Evolutionary conservation across 352 stramenopile species (phyloP).

Genomic region (Globisporangium rhizosaccharum): DNA sequence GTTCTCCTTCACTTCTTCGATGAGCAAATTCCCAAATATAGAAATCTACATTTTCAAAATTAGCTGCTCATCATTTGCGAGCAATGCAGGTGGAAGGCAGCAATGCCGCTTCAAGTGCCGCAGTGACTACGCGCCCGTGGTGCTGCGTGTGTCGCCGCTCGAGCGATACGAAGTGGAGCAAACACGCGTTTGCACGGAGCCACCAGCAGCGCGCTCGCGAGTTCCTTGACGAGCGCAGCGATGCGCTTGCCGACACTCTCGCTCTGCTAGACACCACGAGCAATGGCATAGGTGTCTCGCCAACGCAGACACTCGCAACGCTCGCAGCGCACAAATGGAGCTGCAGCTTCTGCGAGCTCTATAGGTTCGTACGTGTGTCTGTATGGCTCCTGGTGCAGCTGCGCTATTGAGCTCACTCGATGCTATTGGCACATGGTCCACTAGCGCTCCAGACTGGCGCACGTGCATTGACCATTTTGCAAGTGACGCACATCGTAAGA

Average conservation of each 20-base stretch:
- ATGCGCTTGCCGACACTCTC: constrained; percentile 16
- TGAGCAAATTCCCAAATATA: too few species aligned
- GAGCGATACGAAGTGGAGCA: constrained; percentile 56
- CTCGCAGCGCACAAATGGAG: constrained; percentile 11
- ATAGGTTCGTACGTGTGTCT: constrained; percentile 11
- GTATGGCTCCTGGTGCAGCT: not conserved
- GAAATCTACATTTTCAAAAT: too few species aligned
- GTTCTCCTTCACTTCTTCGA: too few species aligned
- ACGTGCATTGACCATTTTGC: constrained; percentile 36
- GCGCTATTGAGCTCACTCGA: not conserved
- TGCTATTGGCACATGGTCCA: not conserved
- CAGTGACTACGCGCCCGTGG: not conserved
- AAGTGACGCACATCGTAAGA: constrained; percentile 23
- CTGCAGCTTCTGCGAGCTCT: constrained; percentile 43
- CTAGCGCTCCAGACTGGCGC: constrained; percentile 1
- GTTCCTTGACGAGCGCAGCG: constrained; percentile 31
- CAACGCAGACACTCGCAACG: not conserved
- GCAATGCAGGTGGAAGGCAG: too few species aligned
- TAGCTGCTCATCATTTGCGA: too few species aligned
- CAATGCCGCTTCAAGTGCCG: too few species aligned
- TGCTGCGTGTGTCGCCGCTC: constrained; percentile 44
- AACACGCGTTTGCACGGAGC: constrained; percentile 56
- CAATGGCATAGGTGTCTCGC: not conserved
- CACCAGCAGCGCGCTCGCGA: constrained; percentile 40
- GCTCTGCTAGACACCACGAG: not conserved